phyloP scores from a whole-genome alignment of 805 yeast species.

The Ascoidea tarda region DNA sequence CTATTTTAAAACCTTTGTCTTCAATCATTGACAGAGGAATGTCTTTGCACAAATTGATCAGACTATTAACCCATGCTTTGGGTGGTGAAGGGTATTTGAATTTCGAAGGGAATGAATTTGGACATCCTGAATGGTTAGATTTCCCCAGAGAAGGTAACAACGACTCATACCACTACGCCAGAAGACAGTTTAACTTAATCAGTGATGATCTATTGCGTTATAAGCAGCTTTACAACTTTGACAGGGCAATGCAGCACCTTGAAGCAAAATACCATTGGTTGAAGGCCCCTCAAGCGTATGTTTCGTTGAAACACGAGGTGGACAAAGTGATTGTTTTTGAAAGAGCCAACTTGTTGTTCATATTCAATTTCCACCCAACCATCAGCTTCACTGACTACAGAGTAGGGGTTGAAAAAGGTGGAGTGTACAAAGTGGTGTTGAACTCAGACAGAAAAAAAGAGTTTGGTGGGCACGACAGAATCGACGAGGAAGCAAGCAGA shows the following conservation, averaged over 20 bases:
- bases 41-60: slow-evolving; percentile 80
- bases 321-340: slow-evolving; percentile 88
- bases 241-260: slow-evolving; percentile 65
- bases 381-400: slow-evolving; percentile 77
- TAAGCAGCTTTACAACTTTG: slow-evolving; percentile 68
- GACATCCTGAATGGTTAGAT: slow-evolving; percentile 98
- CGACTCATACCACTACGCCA: slow-evolving; percentile 84
- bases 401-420: slow-evolving; percentile 76
- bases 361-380: slow-evolving; percentile 84
- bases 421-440: slow-evolving; percentile 60
- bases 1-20: slow-evolving; percentile 55
- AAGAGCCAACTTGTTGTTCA: slow-evolving; percentile 69
- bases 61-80: slow-evolving; percentile 75
- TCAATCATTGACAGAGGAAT: slow-evolving; percentile 80
- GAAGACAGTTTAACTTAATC: slow-evolving; percentile 84
- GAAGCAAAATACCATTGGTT: slow-evolving; percentile 67
- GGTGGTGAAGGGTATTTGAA: slow-evolving; percentile 96
- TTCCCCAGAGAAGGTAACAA: slow-evolving; percentile 86
- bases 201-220: slow-evolving; percentile 74
- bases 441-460: slow-evolving; percentile 49
- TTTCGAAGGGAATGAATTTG: slow-evolving; percentile 96
- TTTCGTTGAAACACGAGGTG: slow-evolving; percentile 74
- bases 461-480: slow-evolving; percentile 74
- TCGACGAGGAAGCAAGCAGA: slow-evolving; percentile 36
- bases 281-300: slow-evolving; percentile 56